Conservation (phyloP, 1,284 basidiomycete species). For the Ceratobasidium sp. region DNA sequence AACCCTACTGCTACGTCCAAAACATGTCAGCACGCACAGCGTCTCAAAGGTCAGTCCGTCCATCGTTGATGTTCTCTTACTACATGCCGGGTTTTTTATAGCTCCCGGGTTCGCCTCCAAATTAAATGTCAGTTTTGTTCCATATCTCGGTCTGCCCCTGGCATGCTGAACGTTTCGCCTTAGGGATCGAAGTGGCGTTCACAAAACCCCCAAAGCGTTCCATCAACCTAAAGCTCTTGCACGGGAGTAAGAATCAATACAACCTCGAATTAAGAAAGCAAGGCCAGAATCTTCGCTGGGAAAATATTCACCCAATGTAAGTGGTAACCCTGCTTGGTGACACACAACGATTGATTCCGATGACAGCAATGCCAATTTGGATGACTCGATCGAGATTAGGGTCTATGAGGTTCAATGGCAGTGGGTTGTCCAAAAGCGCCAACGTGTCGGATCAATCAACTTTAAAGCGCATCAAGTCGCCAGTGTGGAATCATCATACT, state of each 20-base stretch:
- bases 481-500: neutral
- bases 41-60: no score
- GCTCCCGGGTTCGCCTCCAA: no score
- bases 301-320: neutral
- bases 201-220: neutral
- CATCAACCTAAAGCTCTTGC: neutral
- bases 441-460: neutral
- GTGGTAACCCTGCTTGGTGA: neutral
- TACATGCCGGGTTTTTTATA: no score
- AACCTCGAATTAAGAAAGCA: neutral
- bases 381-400: neutral
- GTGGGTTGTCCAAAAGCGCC: neutral
- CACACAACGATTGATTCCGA: neutral
- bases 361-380: neutral
- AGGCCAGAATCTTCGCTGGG: neutral
- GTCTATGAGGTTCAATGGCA: neutral
- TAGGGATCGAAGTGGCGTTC: conserved; percentile 4
- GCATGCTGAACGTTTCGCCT: no score
- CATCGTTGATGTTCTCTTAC: no score
- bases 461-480: neutral
- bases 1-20: no score
- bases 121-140: no score
- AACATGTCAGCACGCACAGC: no score
- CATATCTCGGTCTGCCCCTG: no score
- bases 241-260: neutral